Evolutionary conservation across 768 basidiomycete genomes (phyloP).

Genomic region (Sporobolomyces pararoseus): DNA sequence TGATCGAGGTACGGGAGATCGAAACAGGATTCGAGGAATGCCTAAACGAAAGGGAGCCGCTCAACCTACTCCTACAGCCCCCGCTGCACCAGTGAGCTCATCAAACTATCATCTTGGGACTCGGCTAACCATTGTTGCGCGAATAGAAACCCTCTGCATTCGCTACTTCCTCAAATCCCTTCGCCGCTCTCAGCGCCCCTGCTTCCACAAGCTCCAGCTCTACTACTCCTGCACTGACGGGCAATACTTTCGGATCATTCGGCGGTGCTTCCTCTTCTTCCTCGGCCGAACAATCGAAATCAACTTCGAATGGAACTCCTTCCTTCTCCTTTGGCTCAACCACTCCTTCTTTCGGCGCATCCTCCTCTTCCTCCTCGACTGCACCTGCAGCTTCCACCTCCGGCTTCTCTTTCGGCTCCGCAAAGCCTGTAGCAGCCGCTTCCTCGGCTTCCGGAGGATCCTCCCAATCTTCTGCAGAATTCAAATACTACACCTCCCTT

Average conservation of each 20-base stretch:
- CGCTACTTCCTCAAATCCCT: slow-evolving; percentile 3
- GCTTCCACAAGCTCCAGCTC: background rate
- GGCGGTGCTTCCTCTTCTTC: background rate
- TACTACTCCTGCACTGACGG: background rate
- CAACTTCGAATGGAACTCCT: background rate
- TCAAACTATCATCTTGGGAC: background rate
- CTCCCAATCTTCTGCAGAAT: background rate
- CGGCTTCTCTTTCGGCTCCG: slow-evolving; percentile 6
- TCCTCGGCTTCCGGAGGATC: background rate
- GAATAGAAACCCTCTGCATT: slow-evolving; percentile 21
- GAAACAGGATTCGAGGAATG: slow-evolving; percentile 32
- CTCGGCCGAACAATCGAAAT: slow-evolving; percentile 3
- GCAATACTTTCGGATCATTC: slow-evolving; percentile 8
- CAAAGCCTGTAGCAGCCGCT: background rate
- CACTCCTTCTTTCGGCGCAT: slow-evolving; percentile 15
- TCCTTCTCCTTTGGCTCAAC: slow-evolving; percentile 8
- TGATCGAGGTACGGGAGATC: too few relatives aligned
- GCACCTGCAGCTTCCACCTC: background rate
- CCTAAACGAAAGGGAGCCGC: slow-evolving; percentile 28
- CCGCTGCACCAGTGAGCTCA: slow-evolving; percentile 2
- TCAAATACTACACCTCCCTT: slow-evolving; percentile 34
- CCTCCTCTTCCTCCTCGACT: background rate
- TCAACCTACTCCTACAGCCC: background rate
- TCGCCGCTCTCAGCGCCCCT: slow-evolving; percentile 1
- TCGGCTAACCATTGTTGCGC: background rate